Evolutionary conservation across 73 alveolate species (phyloP).

Genomic region (Stentor coeruleus): DNA sequence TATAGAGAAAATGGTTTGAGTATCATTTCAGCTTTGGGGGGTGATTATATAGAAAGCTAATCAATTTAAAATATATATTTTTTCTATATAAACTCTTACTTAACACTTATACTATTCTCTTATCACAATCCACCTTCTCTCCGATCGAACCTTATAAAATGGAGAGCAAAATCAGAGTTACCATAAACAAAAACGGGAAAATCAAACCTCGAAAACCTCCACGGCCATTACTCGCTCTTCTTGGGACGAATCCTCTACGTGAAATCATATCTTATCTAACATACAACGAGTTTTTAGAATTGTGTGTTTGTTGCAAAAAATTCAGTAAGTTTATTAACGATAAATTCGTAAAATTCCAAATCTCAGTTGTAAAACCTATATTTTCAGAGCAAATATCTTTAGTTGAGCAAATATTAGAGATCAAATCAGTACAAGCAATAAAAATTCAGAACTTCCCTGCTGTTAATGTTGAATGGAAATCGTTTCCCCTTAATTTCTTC

Average conservation of each 20-base stretch:
- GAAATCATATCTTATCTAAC: background rate
- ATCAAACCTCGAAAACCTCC: no score
- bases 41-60: no score
- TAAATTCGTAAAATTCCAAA: background rate
- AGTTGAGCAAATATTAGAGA: background rate
- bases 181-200: no score
- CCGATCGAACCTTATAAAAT: no score
- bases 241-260: background rate
- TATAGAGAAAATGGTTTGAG: no score
- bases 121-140: no score
- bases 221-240: background rate
- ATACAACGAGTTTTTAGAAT: background rate
- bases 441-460: background rate
- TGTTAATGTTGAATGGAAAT: background rate
- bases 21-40: no score
- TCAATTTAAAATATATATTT: no score
- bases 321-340: background rate
- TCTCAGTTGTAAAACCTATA: background rate
- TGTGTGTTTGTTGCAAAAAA: background rate
- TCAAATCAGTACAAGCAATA: background rate
- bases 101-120: no score
- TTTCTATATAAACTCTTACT: no score
- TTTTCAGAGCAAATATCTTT: background rate
- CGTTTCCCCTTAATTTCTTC: background rate
- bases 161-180: no score